phyloP scores from a whole-genome alignment of 192 early-diverging fungal species.

The Coemansia sp. region DNA sequence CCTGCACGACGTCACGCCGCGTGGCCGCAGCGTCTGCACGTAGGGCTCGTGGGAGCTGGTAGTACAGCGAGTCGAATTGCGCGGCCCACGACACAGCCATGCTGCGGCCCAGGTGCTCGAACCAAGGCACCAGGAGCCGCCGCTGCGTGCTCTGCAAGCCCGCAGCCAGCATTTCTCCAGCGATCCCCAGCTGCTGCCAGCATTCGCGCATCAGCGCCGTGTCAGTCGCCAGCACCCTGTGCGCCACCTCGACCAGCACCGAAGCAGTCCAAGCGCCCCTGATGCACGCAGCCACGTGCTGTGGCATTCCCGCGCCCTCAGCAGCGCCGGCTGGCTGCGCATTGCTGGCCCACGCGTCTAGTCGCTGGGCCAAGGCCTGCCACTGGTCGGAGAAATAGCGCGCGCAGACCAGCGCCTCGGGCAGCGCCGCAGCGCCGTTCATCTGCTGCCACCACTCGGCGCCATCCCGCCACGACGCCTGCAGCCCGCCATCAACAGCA shows the following conservation, averaged over 20 bases:
- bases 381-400: constrained; percentile 29
- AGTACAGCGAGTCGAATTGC: constrained; percentile 35
- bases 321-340: background rate
- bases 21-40: constrained; percentile 21
- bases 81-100: constrained; percentile 28
- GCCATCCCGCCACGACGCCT: constrained; percentile 30
- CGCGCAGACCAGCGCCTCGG: constrained; percentile 26
- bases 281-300: constrained; percentile 19
- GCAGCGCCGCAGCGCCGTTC: constrained; percentile 24
- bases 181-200: constrained; percentile 22
- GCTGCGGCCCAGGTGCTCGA: constrained; percentile 16
- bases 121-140: constrained; percentile 36
- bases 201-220: constrained; percentile 27
- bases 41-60: constrained; percentile 15
- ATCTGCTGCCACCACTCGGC: constrained; percentile 52
- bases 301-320: constrained; percentile 5
- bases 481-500: constrained; percentile 12
- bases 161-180: background rate
- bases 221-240: background rate
- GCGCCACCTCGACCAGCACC: constrained; percentile 18
- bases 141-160: constrained; percentile 9
- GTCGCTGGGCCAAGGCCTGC: constrained; percentile 13
- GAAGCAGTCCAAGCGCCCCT: constrained; percentile 35
- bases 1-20: constrained; percentile 35
- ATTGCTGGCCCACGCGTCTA: constrained; percentile 21